Conservation (phyloP, 1,284 basidiomycete genomes). For the Vanrija pseudolonga region DNA sequence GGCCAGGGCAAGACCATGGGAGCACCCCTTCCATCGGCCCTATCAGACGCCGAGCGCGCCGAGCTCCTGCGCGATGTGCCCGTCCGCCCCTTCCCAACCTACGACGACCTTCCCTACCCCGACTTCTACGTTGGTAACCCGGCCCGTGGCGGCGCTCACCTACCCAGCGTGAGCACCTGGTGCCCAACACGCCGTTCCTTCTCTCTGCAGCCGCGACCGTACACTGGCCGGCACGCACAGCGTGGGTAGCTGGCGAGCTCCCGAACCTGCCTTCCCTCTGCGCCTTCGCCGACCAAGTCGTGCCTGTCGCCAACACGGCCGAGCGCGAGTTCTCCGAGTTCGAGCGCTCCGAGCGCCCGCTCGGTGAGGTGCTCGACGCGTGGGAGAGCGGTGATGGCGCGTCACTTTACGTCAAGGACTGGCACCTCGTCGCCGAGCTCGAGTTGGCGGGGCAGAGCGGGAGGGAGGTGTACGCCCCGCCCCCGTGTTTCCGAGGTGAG, state of each 20-base stretch:
- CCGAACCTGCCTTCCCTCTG: conserved; percentile 29
- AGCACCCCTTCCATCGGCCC: background rate
- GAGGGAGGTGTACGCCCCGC: conserved; percentile 51
- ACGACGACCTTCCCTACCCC: conserved; percentile 10
- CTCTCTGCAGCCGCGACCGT: conserved; percentile 25
- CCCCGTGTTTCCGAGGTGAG: conserved; percentile 48
- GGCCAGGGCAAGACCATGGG: too few relatives aligned
- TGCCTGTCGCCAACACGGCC: conserved; percentile 45
- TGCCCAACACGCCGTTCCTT: conserved; percentile 41
- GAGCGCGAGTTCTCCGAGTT: conserved; percentile 44
- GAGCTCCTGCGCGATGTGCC: background rate
- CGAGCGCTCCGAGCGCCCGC: conserved; percentile 36
- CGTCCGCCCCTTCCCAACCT: conserved; percentile 9
- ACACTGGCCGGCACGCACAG: conserved; percentile 22
- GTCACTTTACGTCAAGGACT: conserved; percentile 56
- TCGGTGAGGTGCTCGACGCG: conserved; percentile 46
- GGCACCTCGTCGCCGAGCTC: conserved; percentile 53
- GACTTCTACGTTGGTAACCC: conserved; percentile 9
- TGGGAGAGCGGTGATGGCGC: conserved; percentile 40
- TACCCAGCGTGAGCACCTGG: conserved; percentile 35
- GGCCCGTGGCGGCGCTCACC: background rate
- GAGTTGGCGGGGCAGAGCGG: conserved; percentile 29
- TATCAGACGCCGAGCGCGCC: background rate
- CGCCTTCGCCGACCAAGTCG: conserved; percentile 37
- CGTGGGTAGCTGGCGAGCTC: background rate